A percentile compares a stretch with the other conserved stretches of the same genome.
These are phyloP conservation scores for Perilla frutescens DNA, from an alignment of 257 asterid species.

Conservation along the genomic window DNA sequence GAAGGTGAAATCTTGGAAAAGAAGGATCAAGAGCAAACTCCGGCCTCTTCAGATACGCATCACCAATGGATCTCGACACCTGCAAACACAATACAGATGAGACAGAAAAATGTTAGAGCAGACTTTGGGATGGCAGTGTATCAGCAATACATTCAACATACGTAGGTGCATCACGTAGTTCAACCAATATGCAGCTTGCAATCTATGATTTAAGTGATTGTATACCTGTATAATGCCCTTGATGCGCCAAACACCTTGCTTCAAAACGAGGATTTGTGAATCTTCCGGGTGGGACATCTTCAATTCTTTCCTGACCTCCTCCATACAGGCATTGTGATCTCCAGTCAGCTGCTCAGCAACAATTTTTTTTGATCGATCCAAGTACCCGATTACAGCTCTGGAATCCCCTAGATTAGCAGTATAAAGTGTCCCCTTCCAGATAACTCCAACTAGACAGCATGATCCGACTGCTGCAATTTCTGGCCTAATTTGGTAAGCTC, in stretches of 20 bases:
- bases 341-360: constrained; percentile 73
- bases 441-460: constrained; percentile 84
- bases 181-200: no score
- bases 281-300: constrained; percentile 69
- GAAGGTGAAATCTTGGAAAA: constrained; percentile 61
- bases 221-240: constrained; percentile 90
- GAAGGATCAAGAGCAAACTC: constrained; percentile 65
- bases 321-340: constrained; percentile 73
- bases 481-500: constrained; percentile 51
- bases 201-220: not conserved
- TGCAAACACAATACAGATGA: constrained; percentile 17
- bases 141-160: not conserved
- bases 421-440: constrained; percentile 63
- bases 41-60: constrained; percentile 82
- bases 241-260: constrained; percentile 73
- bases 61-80: constrained; percentile 92
- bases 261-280: constrained; percentile 54
- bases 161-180: no score
- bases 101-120: not conserved
- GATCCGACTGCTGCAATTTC: constrained; percentile 66
- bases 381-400: constrained; percentile 77
- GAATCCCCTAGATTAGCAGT: constrained; percentile 87
- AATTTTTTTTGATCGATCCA: constrained; percentile 51
- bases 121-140: no score
- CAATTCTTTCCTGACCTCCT: constrained; percentile 76